Evolutionary conservation across 495 filamentous ascomycete species (phyloP).

Genomic region (Lasiosphaeria hispida): DNA sequence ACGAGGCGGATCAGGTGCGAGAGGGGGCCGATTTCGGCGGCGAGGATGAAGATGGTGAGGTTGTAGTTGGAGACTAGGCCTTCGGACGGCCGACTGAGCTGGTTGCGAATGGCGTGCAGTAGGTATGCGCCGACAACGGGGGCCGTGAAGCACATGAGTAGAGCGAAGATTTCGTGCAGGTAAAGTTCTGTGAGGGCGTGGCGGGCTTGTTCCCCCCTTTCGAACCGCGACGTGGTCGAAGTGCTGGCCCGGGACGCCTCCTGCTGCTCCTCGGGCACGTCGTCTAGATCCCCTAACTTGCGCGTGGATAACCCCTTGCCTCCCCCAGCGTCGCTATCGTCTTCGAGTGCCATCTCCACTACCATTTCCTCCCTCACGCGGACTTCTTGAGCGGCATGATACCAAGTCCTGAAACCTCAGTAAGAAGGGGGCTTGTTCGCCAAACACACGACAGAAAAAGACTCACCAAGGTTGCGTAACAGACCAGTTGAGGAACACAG

Average conservation of each 20-base stretch:
- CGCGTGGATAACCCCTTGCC: constrained; percentile 11
- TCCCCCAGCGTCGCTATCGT: constrained; percentile 36
- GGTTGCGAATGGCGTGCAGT: constrained; percentile 69
- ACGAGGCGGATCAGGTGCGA: constrained; percentile 79
- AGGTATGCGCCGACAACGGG: constrained; percentile 76
- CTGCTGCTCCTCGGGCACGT: constrained; percentile 39
- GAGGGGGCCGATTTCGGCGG: constrained; percentile 77
- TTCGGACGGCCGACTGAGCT: constrained; percentile 79
- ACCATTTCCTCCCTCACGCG: constrained; percentile 45
- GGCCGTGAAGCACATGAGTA: constrained; percentile 74
- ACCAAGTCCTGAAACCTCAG: constrained; percentile 72
- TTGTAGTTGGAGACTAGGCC: constrained; percentile 89
- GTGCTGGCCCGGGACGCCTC: not conserved
- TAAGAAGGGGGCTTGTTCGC: not conserved
- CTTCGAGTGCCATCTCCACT: constrained; percentile 48
- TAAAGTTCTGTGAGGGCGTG: constrained; percentile 64
- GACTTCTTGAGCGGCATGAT: constrained; percentile 71
- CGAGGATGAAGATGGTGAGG: constrained; percentile 88
- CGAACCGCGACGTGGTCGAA: not conserved
- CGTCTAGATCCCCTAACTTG: constrained; percentile 29
- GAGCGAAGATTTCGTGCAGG: constrained; percentile 67
- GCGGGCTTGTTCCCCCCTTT: constrained; percentile 13
- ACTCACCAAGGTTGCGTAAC: constrained; percentile 82
- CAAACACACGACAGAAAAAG: not conserved
- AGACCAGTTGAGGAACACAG: constrained; percentile 91